A percentile compares a stretch with the other conserved stretches of the same genome.
Conservation (phyloP, 116 monocot species). For the Thalassia testudinum region DNA sequence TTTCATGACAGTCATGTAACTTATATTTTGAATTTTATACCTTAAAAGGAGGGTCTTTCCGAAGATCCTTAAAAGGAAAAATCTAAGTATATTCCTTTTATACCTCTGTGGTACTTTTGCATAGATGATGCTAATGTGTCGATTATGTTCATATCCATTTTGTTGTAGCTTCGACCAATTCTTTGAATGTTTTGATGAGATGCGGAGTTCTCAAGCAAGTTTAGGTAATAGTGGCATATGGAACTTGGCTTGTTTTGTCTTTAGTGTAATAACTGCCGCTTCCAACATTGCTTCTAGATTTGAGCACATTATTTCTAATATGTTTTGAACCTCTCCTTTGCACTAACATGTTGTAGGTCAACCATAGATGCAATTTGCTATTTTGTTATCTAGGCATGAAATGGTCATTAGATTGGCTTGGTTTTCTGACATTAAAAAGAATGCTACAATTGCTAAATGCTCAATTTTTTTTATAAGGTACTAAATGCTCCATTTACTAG, state of each 20-base stretch:
- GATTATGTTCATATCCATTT: background rate
- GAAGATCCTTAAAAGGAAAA: no score
- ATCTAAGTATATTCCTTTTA: no score
- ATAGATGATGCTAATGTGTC: conserved; percentile 3
- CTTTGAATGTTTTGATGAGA: conserved; percentile 91
- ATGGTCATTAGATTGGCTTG: no score
- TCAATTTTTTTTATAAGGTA: background rate
- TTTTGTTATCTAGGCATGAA: no score
- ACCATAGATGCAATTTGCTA: no score
- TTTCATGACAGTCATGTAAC: no score
- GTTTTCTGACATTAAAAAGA: no score
- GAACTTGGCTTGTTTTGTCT: conserved; percentile 97
- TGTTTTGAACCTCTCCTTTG: background rate
- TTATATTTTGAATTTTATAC: no score
- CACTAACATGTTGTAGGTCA: no score
- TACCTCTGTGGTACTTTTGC: background rate
- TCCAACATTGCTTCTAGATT: conserved; percentile 87
- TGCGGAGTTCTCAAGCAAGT: conserved; percentile 52
- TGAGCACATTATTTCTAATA: conserved; percentile 48
- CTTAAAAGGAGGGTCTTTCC: no score
- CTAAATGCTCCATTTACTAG: no score
- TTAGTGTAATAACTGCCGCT: conserved; percentile 89
- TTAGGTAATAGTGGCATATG: conserved; percentile 61
- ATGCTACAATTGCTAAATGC: background rate
- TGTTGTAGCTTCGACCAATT: conserved; percentile 89